Evolutionary conservation across 371 early-diverging fungal genomes (phyloP), one percentile per base, ranked within the genome.

Genomic region (Nosema muscidifuracis): DNA sequence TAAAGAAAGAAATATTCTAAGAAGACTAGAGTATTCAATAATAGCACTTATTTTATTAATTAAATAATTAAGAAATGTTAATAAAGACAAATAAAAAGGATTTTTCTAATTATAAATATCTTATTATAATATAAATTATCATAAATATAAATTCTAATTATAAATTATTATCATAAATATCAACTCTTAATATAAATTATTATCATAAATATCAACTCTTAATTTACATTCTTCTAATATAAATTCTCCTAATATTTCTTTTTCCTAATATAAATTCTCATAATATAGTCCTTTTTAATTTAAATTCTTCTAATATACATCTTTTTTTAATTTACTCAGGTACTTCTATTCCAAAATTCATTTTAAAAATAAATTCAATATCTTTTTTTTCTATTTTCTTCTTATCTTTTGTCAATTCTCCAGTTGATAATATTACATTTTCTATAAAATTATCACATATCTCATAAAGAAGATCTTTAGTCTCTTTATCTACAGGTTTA

Each of bases 341-440:
- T 1, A 58, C 0, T 61, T 68, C 58, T 20, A 68, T 42, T 28
- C 60, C 69, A 58, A 58, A 57, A 30, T 68, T 60, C 22, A 50
- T 62, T 61, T 71, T 75, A 31, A 63, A 26, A 50, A 61, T 33
- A 13, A 73, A 13, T 68, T 69, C 67, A 20, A 62, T 38, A 58
- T 63, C 66, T 50, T 53, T 51, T 18, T 66, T 43, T 33, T 71
- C 51, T 34, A 50, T 44, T 63, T 72, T 78, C 31, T 72, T 62
- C 57, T 34, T 56, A 44, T 68, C 31, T 7, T 24, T 20, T 4
- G 60, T 33, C 31, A 58, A 30, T 18, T 31, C 44, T 40, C 60
- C 30, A 15, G 60, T 47, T 40, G 53, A 33, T 4, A 60, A 22
- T 16, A 68, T 38, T 18, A 60, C 38, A 24, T 68, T 58, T 18